Evolutionary conservation across 371 early-diverging fungal genomes (phyloP), one percentile per base, ranked within the genome.

Genomic region (Rhizopus delemar): DNA sequence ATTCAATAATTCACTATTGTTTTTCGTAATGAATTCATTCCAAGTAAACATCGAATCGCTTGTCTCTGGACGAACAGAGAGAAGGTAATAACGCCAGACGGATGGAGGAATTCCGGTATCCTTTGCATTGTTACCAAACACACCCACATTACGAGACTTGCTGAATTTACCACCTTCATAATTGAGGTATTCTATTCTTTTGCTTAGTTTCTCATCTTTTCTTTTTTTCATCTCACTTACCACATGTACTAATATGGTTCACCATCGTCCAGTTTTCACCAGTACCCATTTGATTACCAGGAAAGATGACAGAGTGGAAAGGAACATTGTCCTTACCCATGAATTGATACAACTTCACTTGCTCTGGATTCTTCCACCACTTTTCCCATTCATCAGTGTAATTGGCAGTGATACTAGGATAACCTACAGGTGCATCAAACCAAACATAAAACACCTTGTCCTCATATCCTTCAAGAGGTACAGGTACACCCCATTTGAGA

Each of bases 241-340:
- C 93, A 39, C 99, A 97, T 43, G 97, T 94, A 67, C 89, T 93
- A 53, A 99, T 83, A 70, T 93, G 92, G 76, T 97, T 89, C 53
- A 98, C 82, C 56, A 96, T 55, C 13, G 97, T 98, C 90, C 94
- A 98, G 6, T 85, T 59, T 38, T 98, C 94, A 36, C 86, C 84
- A 8, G 97, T 92, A 63, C 93, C 99, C 15, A 96, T 74, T 66
- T 98, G 80, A 35, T 91, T 78, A 59, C 88, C 90, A 32, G 99
- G 99, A 90, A 99, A 99, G 49, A 99, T 88, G 53, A 99, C 95
- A 5, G 99, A 93, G 75, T 99, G 99, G 93, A 99, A 99, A 39
- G 98, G 95, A 11, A 99, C 99, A 64, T 99, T 99, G 78, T 99
- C 99, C 81, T 99, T 99, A 71, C 99, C 99, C 99, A 99, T 99